These are phyloP conservation scores for Lentinula edodes DNA, from an alignment of 768 basidiomycete genomes.

Conservation along the genomic window DNA sequence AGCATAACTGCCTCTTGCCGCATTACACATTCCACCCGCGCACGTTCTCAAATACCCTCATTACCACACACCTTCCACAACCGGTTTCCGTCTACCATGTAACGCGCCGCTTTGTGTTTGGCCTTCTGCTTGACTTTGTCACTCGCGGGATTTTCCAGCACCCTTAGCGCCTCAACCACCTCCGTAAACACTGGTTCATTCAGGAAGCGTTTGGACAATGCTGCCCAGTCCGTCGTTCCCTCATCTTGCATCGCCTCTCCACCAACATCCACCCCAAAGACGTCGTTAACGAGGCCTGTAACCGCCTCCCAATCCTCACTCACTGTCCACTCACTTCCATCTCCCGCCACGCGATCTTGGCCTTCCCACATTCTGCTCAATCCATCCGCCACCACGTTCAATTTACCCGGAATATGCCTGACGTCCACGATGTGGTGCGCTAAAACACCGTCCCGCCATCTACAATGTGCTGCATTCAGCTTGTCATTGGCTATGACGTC, in stretches of 20 bases:
- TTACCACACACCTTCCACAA: conserved; percentile 15
- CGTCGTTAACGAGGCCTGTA: too few species aligned
- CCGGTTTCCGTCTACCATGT: conserved; percentile 15
- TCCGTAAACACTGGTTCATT: neutral
- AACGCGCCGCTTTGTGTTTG: conserved; percentile 9
- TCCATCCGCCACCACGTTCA: conserved; percentile 24
- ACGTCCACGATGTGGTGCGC: too few species aligned
- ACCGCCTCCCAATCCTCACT: too few species aligned
- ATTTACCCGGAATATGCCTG: too few species aligned
- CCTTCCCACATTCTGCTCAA: neutral
- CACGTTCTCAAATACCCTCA: neutral
- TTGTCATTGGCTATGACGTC: too few species aligned
- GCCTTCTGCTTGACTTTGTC: conserved; percentile 8
- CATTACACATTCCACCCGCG: neutral
- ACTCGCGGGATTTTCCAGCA: neutral
- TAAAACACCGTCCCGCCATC: too few species aligned
- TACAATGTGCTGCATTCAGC: too few species aligned
- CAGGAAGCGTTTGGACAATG: neutral
- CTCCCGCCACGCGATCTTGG: too few species aligned
- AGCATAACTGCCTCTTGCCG: conserved; percentile 13
- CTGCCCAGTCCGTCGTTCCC: neutral
- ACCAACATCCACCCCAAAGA: conserved; percentile 9
- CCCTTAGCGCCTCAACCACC: neutral
- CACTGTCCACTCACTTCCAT: too few species aligned
- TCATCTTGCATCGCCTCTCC: neutral